Conservation (phyloP, 257 asterid genomes). For the Marsdenia floribunda region DNA sequence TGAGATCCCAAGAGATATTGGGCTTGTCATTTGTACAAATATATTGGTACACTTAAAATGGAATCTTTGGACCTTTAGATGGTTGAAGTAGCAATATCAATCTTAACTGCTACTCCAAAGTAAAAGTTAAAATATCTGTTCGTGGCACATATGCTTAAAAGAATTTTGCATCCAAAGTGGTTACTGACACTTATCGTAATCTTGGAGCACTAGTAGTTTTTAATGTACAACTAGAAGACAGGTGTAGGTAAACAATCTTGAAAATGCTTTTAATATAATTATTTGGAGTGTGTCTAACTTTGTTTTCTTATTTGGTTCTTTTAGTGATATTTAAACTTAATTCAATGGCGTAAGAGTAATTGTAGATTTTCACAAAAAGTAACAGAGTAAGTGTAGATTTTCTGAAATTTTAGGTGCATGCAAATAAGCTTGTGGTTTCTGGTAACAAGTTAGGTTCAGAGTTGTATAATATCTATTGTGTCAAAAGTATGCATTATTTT, state of each 20-base stretch:
- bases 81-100: background rate
- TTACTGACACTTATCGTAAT: background rate
- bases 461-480: background rate
- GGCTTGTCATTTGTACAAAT: background rate
- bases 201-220: background rate
- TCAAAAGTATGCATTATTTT: background rate
- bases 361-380: background rate
- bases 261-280: background rate
- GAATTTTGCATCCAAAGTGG: background rate
- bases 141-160: background rate
- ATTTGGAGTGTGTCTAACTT: background rate
- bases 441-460: background rate
- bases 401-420: background rate
- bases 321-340: background rate
- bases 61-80: background rate
- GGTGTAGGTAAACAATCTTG: background rate
- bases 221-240: background rate
- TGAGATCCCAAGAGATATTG: background rate
- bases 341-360: background rate
- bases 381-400: background rate
- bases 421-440: background rate
- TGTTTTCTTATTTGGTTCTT: background rate
- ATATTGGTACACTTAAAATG: background rate
- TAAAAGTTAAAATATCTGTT: background rate
- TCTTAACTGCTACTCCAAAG: background rate